These are phyloP conservation scores for Astragalus glycyphyllos DNA, from an alignment of 306 rosid species.

Conservation along the genomic window DNA sequence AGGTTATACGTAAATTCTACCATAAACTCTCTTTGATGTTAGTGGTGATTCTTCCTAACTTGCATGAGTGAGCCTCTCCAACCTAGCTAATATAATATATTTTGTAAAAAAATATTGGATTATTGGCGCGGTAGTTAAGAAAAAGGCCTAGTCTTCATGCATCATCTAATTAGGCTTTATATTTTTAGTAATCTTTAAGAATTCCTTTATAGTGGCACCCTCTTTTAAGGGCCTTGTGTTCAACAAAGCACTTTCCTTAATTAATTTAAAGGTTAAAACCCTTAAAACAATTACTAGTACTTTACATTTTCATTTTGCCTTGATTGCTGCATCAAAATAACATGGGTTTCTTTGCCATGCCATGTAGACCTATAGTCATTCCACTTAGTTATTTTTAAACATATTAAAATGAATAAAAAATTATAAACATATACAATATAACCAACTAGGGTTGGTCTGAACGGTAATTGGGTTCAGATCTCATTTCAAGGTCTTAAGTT, in stretches of 20 bases:
- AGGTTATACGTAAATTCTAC: too few relatives aligned
- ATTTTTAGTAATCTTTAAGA: slow-evolving; percentile 40
- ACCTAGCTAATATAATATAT: too few relatives aligned
- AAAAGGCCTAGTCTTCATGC: slow-evolving; percentile 47
- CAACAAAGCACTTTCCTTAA: slow-evolving; percentile 54
- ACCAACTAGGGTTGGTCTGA: too few relatives aligned
- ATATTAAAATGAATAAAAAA: too few relatives aligned
- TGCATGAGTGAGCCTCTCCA: too few relatives aligned
- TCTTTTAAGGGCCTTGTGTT: slow-evolving; percentile 53
- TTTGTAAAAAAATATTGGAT: slow-evolving; percentile 34
- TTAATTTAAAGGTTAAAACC: slow-evolving; percentile 41
- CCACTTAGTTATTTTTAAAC: background rate
- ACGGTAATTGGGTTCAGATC: too few relatives aligned
- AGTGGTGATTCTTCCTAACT: too few relatives aligned
- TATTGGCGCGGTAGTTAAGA: slow-evolving; percentile 41
- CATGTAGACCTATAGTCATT: slow-evolving; percentile 41
- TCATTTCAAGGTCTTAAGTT: too few relatives aligned
- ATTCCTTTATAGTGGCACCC: slow-evolving; percentile 49
- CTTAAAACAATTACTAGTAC: too few relatives aligned
- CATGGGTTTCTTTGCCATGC: slow-evolving; percentile 19
- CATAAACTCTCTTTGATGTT: too few relatives aligned
- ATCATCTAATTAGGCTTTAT: slow-evolving; percentile 47
- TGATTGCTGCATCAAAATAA: slow-evolving; percentile 38
- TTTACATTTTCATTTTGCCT: slow-evolving; percentile 35
- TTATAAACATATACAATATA: too few relatives aligned